phyloP scores from a whole-genome alignment of 257 asterid species.

The Przewalskia tangutica region DNA sequence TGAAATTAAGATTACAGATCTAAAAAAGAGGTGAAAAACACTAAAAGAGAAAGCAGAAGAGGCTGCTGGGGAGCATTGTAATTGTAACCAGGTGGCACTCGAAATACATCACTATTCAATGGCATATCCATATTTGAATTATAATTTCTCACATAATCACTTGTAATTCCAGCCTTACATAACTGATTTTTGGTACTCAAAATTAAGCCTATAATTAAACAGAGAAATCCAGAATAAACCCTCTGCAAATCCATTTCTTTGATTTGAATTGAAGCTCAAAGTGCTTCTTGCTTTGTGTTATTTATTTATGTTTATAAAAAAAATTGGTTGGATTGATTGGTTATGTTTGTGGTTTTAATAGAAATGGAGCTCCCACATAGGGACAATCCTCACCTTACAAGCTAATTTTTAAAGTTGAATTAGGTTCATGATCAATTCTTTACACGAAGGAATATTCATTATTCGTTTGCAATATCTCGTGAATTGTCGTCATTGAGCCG shows the following conservation, averaged over 20 bases:
- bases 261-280: neutral
- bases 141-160: conserved; percentile 28
- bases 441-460: conserved; percentile 5
- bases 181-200: neutral
- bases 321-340: neutral
- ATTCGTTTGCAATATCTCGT: neutral
- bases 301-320: too few relatives aligned
- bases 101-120: conserved; percentile 49
- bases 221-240: neutral
- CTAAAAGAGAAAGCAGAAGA: neutral
- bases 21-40: neutral
- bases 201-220: neutral
- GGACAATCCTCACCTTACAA: too few relatives aligned
- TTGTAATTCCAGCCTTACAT: conserved; percentile 33
- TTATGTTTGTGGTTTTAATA: neutral
- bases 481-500: neutral
- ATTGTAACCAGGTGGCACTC: conserved; percentile 47
- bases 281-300: neutral
- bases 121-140: conserved; percentile 44
- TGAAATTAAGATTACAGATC: neutral
- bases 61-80: conserved; percentile 61
- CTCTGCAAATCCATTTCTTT: neutral
- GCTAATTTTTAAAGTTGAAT: too few relatives aligned
- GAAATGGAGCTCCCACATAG: neutral
- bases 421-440: too few relatives aligned